phyloP scores from a whole-genome alignment of 257 asterid species.

The Catharanthus roseus region DNA sequence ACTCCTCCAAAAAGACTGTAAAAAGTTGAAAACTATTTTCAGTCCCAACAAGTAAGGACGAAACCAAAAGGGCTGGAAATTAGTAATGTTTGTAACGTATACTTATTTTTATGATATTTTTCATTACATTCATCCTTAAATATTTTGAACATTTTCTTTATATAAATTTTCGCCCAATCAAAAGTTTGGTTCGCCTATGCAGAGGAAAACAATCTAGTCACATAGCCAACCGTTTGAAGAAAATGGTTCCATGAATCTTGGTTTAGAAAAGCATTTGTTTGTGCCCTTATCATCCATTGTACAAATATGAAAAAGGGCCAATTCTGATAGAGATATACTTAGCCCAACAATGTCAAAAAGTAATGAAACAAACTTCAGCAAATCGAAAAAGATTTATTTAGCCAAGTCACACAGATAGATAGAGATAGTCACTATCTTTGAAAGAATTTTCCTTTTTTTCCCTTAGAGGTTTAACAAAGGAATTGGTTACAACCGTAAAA shows the following conservation, averaged over 20 bases:
- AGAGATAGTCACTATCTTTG: conserved; percentile 45
- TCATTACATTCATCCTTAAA: too few species aligned
- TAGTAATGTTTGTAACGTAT: too few species aligned
- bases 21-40: too few species aligned
- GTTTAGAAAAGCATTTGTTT: conserved; percentile 10
- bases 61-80: too few species aligned
- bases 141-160: too few species aligned
- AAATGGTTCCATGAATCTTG: conserved; percentile 33
- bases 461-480: conserved; percentile 9
- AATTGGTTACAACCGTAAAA: conserved; percentile 26
- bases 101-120: too few species aligned
- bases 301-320: conserved; percentile 14
- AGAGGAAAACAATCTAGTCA: conserved; percentile 28
- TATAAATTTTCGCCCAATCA: too few species aligned
- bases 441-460: too few species aligned
- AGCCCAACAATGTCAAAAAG: conserved; percentile 22
- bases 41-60: too few species aligned
- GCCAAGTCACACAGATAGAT: too few species aligned
- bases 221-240: conserved; percentile 34
- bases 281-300: conserved; percentile 2
- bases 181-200: too few species aligned
- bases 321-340: conserved; percentile 24
- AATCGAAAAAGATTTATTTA: conserved; percentile 28
- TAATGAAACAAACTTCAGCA: conserved; percentile 16
- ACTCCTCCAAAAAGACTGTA: too few species aligned